phyloP scores from a whole-genome alignment of 768 basidiomycete species.

The Pisolithus microcarpus region DNA sequence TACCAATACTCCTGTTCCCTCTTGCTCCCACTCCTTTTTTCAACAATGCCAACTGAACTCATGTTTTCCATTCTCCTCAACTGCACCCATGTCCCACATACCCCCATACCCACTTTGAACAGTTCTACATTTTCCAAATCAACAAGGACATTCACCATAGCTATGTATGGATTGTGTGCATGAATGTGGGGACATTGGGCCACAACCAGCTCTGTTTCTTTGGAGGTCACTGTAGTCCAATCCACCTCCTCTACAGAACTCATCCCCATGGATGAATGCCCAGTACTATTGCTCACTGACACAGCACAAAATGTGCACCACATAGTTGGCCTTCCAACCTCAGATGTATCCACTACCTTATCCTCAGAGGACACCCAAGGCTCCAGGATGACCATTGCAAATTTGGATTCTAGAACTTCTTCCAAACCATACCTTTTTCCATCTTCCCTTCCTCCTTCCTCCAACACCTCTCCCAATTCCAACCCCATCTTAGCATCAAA shows the following conservation, averaged over 20 bases:
- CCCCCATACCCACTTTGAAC: constrained; percentile 24
- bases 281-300: too few species aligned
- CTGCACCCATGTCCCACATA: constrained; percentile 32
- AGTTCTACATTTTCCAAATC: constrained; percentile 8
- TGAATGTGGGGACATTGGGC: neutral
- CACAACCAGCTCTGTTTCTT: too few species aligned
- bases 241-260: too few species aligned
- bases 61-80: constrained; percentile 12
- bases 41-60: neutral
- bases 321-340: constrained; percentile 30
- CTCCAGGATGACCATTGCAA: constrained; percentile 42
- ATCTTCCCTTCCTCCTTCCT: constrained; percentile 1
- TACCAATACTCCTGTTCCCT: constrained; percentile 43
- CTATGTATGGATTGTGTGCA: constrained; percentile 33
- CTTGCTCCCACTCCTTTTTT: neutral
- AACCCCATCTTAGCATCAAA: too few species aligned
- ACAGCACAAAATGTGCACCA: constrained; percentile 1
- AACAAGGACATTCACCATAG: constrained; percentile 25
- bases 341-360: constrained; percentile 25
- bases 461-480: constrained; percentile 19
- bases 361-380: constrained; percentile 39
- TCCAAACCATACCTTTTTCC: constrained; percentile 28
- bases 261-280: too few species aligned
- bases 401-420: constrained; percentile 32
- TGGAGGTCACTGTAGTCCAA: too few species aligned